Conservation (phyloP, 768 basidiomycete genomes). For the Mycena sanguinolenta region DNA sequence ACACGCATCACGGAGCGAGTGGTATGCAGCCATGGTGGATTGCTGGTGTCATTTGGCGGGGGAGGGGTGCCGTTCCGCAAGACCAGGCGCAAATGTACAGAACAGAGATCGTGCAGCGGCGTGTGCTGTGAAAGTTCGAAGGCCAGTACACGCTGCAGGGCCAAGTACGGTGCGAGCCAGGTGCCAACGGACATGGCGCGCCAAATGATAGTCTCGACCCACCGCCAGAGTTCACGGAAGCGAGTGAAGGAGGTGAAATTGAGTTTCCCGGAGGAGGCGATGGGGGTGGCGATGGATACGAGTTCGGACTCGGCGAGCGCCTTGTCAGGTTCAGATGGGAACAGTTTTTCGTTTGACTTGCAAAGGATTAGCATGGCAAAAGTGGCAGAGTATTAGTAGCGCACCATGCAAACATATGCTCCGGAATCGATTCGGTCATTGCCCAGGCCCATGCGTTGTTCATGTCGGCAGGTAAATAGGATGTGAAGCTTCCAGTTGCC, state of each 20-base stretch:
- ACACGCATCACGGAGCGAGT: conserved; percentile 80
- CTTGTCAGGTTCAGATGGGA: conserved; percentile 58
- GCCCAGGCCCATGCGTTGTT: conserved; percentile 81
- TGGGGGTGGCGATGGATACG: conserved; percentile 45
- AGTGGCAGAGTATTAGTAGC: conserved; percentile 20
- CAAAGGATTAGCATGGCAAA: conserved; percentile 1
- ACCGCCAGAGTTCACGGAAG: conserved; percentile 89
- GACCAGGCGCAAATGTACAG: conserved; percentile 83
- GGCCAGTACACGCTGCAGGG: conserved; percentile 82
- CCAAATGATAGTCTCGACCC: conserved; percentile 88
- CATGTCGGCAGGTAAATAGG: conserved; percentile 63
- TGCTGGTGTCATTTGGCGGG: conserved; percentile 42
- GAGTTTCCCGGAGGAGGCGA: conserved; percentile 50
- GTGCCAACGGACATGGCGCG: conserved; percentile 80
- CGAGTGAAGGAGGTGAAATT: conserved; percentile 70
- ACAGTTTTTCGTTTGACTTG: conserved; percentile 78
- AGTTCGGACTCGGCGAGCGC: conserved; percentile 70
- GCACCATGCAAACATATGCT: conserved; percentile 85
- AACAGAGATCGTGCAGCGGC: conserved; percentile 77
- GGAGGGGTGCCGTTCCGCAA: conserved; percentile 55
- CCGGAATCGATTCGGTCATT: conserved; percentile 77
- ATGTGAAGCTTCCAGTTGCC: conserved; percentile 63
- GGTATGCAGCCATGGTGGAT: conserved; percentile 71
- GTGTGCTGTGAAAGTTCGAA: conserved; percentile 79
- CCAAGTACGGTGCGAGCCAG: conserved; percentile 71